Conservation (phyloP, 306 rosid species). For the Castanopsis chinensis region DNA sequence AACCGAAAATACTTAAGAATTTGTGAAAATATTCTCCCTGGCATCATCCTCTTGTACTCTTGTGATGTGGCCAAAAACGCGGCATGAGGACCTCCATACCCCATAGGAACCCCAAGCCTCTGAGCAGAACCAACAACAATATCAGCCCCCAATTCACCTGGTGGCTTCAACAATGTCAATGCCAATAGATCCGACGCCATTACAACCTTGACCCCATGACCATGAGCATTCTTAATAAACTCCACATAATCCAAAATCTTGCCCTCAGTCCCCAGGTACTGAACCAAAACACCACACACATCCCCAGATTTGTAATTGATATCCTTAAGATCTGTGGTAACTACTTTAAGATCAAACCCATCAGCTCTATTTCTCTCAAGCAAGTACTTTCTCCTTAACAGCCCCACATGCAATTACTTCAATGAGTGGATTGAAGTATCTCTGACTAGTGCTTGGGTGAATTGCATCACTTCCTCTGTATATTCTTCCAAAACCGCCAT, state of each 20-base stretch:
- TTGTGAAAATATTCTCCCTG: slow-evolving; percentile 97
- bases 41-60: slow-evolving; percentile 99
- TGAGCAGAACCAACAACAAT: slow-evolving; percentile 98
- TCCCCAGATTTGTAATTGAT: slow-evolving; percentile 82
- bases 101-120: slow-evolving; percentile 99
- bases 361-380: slow-evolving; percentile 52
- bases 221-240: slow-evolving; percentile 90
- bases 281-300: slow-evolving; percentile 97
- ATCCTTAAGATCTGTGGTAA: slow-evolving; percentile 60
- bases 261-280: slow-evolving; percentile 98
- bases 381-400: no score
- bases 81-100: slow-evolving; percentile 99
- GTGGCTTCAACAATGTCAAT: slow-evolving; percentile 84
- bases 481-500: no score
- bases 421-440: no score
- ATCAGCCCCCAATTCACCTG: slow-evolving; percentile 95
- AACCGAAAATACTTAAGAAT: no score
- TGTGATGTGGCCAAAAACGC: slow-evolving; percentile 97
- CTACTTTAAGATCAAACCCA: slow-evolving; percentile 84
- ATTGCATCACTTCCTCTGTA: no score
- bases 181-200: slow-evolving; percentile 94
- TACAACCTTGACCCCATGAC: slow-evolving; percentile 92
- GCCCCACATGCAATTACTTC: no score
- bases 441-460: no score
- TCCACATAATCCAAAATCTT: slow-evolving; percentile 94